phyloP scores from a whole-genome alignment of 2,329 filamentous ascomycete species.

The Neoarthrinium moseri region DNA sequence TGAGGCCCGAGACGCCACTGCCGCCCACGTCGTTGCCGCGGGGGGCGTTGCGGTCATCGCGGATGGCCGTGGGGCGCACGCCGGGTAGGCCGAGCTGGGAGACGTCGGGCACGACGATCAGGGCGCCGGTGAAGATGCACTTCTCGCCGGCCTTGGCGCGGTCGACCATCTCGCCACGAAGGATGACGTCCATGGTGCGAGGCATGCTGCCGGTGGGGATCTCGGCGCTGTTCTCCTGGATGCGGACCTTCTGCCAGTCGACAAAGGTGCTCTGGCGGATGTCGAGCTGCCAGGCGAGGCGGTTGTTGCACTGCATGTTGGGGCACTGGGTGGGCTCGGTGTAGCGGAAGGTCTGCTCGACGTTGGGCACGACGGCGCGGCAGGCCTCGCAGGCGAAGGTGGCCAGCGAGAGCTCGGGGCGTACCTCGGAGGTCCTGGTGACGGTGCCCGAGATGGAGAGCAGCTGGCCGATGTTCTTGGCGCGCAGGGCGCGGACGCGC shows the following conservation, averaged over 20 bases:
- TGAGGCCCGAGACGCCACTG: conserved; percentile 82
- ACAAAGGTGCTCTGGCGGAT: conserved; percentile 97
- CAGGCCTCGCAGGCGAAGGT: conserved; percentile 92
- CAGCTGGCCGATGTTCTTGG: conserved; percentile 86
- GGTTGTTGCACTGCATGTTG: conserved; percentile 82
- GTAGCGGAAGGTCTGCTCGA: conserved; percentile 97
- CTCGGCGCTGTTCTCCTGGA: conserved; percentile 97
- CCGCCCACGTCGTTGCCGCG: conserved; percentile 80
- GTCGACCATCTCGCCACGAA: conserved; percentile 96
- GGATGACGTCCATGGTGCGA: conserved; percentile 92
- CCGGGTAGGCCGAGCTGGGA: conserved; percentile 92
- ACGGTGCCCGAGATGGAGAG: conserved; percentile 96
- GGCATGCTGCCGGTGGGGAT: conserved; percentile 99
- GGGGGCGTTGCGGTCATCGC: conserved; percentile 68
- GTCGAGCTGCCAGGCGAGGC: conserved; percentile 92
- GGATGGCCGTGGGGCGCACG: conserved; percentile 75
- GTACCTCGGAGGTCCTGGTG: conserved; percentile 93
- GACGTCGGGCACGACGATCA: conserved; percentile 96
- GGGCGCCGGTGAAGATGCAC: conserved; percentile 93
- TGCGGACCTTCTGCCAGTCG: conserved; percentile 98
- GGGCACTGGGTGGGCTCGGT: conserved; percentile 96
- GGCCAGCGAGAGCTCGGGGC: conserved; percentile 86
- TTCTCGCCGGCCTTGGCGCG: conserved; percentile 96
- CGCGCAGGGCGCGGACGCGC: conserved; percentile 80
- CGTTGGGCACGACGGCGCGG: conserved; percentile 78